These are phyloP conservation scores for Maudiozyma saulgeensis DNA, from an alignment of 805 yeast species.

Conservation along the genomic window DNA sequence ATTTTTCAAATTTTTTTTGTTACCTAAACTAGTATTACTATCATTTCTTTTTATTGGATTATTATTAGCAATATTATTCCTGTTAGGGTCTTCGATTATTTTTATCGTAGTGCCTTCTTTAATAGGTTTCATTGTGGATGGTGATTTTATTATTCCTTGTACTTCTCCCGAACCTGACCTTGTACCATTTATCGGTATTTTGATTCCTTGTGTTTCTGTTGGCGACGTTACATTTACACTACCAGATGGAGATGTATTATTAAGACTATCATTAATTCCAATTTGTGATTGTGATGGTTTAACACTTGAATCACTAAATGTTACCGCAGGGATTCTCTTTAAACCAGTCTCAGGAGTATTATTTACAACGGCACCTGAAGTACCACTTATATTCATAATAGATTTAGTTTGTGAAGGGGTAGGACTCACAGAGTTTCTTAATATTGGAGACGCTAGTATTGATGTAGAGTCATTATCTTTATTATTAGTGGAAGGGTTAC, in stretches of 20 bases:
- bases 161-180: no score
- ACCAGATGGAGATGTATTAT: neutral
- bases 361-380: constrained; percentile 25
- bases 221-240: neutral
- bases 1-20: constrained; percentile 22
- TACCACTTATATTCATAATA: constrained; percentile 23
- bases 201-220: neutral
- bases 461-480: neutral
- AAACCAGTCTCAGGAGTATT: constrained; percentile 24
- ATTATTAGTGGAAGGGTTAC: neutral
- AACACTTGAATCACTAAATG: constrained; percentile 22
- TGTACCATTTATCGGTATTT: neutral
- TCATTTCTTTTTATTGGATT: neutral
- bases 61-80: neutral
- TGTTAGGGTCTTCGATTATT: neutral
- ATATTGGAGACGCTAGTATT: constrained; percentile 3
- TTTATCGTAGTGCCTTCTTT: constrained; percentile 1
- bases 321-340: constrained; percentile 26
- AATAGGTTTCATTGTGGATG: neutral
- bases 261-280: neutral
- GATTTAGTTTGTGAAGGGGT: constrained; percentile 15
- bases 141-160: neutral
- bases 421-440: constrained; percentile 18
- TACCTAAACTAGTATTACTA: constrained; percentile 11
- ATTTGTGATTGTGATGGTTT: constrained; percentile 6